Percentiles rank a stretch among this genome's conserved stretches.
phyloP scores from a whole-genome alignment of 75 land plant genomes.

The Larix kaempferi region DNA sequence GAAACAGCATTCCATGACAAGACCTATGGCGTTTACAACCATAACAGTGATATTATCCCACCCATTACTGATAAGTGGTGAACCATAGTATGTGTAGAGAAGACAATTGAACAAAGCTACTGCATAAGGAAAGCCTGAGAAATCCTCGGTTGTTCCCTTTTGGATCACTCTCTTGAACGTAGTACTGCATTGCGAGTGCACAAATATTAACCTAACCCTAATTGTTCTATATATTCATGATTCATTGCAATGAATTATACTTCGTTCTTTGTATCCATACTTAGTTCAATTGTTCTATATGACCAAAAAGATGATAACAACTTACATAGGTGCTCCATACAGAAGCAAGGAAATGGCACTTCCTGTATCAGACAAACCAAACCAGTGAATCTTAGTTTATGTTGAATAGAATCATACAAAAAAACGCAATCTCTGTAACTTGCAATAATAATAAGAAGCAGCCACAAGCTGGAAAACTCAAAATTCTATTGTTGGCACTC shows the following conservation, averaged over 20 bases:
- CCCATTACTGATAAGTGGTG: slow-evolving; percentile 43
- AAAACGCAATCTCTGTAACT: too few relatives aligned
- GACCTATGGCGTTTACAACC: background rate
- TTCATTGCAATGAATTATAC: background rate
- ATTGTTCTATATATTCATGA: background rate
- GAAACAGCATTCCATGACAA: background rate
- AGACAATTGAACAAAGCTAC: slow-evolving; percentile 63
- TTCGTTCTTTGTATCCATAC: too few relatives aligned
- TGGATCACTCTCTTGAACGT: slow-evolving; percentile 26
- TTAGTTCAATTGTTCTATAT: background rate
- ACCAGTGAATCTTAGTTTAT: too few relatives aligned
- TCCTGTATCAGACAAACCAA: background rate
- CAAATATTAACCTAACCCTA: background rate
- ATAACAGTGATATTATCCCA: slow-evolving; percentile 49
- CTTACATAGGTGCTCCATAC: background rate
- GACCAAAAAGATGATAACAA: background rate
- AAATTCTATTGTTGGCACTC: too few relatives aligned
- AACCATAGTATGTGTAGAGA: slow-evolving; percentile 65
- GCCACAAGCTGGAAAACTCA: too few relatives aligned
- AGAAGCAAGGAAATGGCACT: background rate
- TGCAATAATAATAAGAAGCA: too few relatives aligned
- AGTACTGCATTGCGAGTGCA: background rate
- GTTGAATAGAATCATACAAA: too few relatives aligned
- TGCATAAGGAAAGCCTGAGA: too few relatives aligned
- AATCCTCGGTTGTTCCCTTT: too few relatives aligned